Base-by-base conservation (phyloP, 1,284 basidiomycete genomes). In the Macrocybe sp. region DNA sequence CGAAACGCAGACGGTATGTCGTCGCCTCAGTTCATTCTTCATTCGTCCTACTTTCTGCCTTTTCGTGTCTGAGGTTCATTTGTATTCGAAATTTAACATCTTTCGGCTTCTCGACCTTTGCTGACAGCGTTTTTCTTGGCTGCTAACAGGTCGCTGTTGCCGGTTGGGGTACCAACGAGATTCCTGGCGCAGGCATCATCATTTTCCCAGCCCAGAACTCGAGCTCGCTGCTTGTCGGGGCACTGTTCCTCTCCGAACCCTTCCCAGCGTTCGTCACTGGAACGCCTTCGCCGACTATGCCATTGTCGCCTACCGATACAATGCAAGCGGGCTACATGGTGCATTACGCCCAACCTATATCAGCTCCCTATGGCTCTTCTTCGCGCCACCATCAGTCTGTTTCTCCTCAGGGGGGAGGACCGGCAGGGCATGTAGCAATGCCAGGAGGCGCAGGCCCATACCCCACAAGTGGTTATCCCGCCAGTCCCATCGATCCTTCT, bases 191-290 rank as follows among this genome's bases (percentile, higher is more conserved):
- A 33, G 80, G 79, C 12, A 73, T 84, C 52, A 68, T 84, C 47
- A 71, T 84, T 41, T 81, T 78, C 55, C 79, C 81, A 16, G 75
- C 76, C 22, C 65, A 73, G 43, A 78, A 79, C 46, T 76, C 76
- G 5, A 74, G 72, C 51, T 74, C 73, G 9, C 61, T 83, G 44
- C 74, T 84, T 46, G 72, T 81, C 52, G 81, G 79, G 36, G 78
- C 76, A 2, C 59, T 83, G 40, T 81, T 82, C 59, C 62, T 81
- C 47, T 64, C 69, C 35, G 57, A 65, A 12, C 63, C 66, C 14
- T 81, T 83, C 61, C 79, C 81, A 14, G 74, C 74, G 42, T 79
- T 81, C 53, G 60, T 81, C 37, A 55, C 56, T 39, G 60, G 60
- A 14, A 51, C 55, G 8, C 52, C 62, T 34, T 57, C 64, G 16